A percentile compares a stretch with the other conserved stretches of the same genome.
Evolutionary conservation across 23 red algal genomes (phyloP).

Genomic region (Pyropia haitanensis): DNA sequence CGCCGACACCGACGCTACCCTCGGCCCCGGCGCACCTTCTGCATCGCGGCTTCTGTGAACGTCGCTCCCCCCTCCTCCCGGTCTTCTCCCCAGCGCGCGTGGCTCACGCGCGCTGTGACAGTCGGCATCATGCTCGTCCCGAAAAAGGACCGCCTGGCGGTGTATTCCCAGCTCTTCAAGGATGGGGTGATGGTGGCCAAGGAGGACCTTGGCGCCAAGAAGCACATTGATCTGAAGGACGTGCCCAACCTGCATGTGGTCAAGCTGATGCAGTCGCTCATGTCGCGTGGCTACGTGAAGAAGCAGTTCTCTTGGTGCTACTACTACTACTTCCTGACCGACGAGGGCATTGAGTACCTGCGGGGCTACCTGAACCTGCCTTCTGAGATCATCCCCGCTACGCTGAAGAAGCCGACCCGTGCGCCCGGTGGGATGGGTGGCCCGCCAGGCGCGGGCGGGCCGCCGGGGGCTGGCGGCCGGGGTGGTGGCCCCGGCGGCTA

Average conservation of each 20-base stretch:
- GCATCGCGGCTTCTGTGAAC: too few species aligned
- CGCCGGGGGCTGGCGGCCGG: slow-evolving; percentile 29
- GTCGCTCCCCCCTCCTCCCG: too few species aligned
- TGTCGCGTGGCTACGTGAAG: slow-evolving; percentile 73
- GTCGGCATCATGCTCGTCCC: slow-evolving; percentile 81
- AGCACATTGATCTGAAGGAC: slow-evolving; percentile 67
- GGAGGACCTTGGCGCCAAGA: slow-evolving; percentile 72
- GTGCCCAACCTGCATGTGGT: slow-evolving; percentile 94
- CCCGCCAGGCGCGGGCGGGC: background rate
- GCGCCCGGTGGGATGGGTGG: slow-evolving; percentile 38
- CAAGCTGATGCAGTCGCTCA: slow-evolving; percentile 86
- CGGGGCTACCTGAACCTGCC: slow-evolving; percentile 88
- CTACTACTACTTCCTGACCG: slow-evolving; percentile 95
- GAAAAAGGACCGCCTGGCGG: slow-evolving; percentile 74
- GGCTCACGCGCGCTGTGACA: too few species aligned
- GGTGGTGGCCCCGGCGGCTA: slow-evolving; percentile 21
- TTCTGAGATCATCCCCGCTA: slow-evolving; percentile 61
- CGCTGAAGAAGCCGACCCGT: slow-evolving; percentile 63
- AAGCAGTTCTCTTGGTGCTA: slow-evolving; percentile 97
- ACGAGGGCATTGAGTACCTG: slow-evolving; percentile 96
- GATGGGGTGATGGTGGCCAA: slow-evolving; percentile 92
- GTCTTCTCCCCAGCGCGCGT: too few species aligned
- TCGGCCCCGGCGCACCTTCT: too few species aligned
- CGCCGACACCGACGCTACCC: too few species aligned
- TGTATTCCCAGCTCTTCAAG: slow-evolving; percentile 91